phyloP scores from a whole-genome alignment of 306 rosid genomes.

The Quercus glauca region DNA sequence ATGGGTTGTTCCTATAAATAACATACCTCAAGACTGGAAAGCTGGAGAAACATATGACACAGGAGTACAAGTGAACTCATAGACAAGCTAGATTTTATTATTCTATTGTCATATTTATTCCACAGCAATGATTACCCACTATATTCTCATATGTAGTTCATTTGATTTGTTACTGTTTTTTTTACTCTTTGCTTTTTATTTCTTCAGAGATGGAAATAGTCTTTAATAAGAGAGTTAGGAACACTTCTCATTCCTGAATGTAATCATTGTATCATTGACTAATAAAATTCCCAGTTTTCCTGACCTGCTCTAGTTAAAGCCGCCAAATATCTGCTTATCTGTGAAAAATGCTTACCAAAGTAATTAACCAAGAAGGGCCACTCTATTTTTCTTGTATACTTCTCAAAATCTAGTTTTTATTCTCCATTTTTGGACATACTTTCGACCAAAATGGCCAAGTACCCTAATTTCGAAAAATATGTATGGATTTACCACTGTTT shows the following conservation, averaged over 20 bases:
- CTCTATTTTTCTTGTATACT: background rate
- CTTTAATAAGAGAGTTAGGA: background rate
- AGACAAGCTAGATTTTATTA: constrained; percentile 19
- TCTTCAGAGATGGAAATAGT: background rate
- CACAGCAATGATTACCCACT: constrained; percentile 15
- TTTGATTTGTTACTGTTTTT: background rate
- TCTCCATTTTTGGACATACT: background rate
- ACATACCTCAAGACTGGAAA: constrained; percentile 79
- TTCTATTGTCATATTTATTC: constrained; percentile 11
- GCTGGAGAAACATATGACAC: constrained; percentile 74
- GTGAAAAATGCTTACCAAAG: too few species aligned
- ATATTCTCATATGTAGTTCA: background rate
- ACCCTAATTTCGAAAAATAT: too few species aligned
- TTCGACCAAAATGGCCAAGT: background rate
- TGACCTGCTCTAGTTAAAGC: background rate
- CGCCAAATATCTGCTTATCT: background rate
- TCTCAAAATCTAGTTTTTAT: background rate
- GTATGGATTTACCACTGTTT: too few species aligned
- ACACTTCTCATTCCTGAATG: background rate
- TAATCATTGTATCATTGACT: background rate
- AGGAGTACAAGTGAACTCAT: constrained; percentile 70
- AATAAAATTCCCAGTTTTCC: background rate
- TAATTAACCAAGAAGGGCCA: too few species aligned
- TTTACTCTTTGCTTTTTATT: background rate
- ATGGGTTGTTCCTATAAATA: constrained; percentile 77